Percentiles rank a stretch among this genome's conserved stretches.
Conservation (phyloP, 306 rosid genomes). For the Casuarina glauca region DNA sequence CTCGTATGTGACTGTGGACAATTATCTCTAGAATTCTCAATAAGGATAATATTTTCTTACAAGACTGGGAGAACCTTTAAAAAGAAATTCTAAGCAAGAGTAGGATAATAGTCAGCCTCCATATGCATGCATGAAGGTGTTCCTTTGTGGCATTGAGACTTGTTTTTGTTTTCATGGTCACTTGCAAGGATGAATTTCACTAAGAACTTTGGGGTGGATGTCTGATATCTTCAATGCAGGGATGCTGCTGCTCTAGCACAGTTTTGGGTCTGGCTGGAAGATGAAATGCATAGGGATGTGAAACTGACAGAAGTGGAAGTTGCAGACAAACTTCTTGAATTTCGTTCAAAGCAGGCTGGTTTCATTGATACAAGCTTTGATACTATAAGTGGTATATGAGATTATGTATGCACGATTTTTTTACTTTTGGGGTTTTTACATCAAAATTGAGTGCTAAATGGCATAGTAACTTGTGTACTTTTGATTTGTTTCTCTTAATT, state of each 20-base stretch:
- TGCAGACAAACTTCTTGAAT: slow-evolving; percentile 85
- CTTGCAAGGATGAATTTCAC: slow-evolving; percentile 5
- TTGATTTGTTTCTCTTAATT: not conserved
- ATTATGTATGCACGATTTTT: not conserved
- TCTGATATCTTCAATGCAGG: slow-evolving; percentile 50
- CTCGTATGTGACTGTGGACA: not conserved
- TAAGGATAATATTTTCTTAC: not conserved
- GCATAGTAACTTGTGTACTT: not conserved
- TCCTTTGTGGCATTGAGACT: not conserved
- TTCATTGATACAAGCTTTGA: slow-evolving; percentile 93
- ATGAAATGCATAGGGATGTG: slow-evolving; percentile 53
- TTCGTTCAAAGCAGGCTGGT: slow-evolving; percentile 85
- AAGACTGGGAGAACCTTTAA: not conserved
- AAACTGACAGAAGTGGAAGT: slow-evolving; percentile 76
- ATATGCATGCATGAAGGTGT: not conserved
- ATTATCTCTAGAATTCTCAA: not conserved
- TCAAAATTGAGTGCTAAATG: not conserved
- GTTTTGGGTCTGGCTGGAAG: slow-evolving; percentile 96
- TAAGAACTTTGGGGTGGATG: slow-evolving; percentile 15
- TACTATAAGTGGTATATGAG: slow-evolving; percentile 73
- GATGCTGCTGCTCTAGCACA: slow-evolving; percentile 92
- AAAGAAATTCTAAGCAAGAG: slow-evolving; percentile 3
- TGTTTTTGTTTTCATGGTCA: not conserved
- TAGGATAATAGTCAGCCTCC: not conserved
- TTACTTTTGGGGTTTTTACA: not conserved